phyloP scores from a whole-genome alignment of 306 rosid genomes.

The Lathyrus oleraceus region DNA sequence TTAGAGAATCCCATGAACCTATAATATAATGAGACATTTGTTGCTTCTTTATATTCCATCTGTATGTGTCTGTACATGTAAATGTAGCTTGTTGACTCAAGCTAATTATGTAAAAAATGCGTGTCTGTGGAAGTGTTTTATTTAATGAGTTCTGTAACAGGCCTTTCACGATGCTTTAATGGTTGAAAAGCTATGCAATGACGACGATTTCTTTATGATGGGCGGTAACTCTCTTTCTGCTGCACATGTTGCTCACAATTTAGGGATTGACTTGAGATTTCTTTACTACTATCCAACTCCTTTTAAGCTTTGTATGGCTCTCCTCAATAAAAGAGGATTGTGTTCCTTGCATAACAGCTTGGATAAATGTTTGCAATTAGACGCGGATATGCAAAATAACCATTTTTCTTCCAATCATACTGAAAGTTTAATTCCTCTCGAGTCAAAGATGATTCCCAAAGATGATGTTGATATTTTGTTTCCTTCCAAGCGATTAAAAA shows the following conservation, averaged over 20 bases:
- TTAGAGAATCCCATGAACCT: background rate
- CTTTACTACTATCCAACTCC: conserved; percentile 69
- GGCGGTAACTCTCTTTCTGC: conserved; percentile 92
- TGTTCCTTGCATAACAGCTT: conserved; percentile 40
- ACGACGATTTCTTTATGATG: conserved; percentile 76
- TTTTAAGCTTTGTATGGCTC: conserved; percentile 63
- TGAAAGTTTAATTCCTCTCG: conserved; percentile 40
- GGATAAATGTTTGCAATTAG: conserved; percentile 45
- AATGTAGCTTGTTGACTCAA: conserved; percentile 17
- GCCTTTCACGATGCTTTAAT: conserved; percentile 62
- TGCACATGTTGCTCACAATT: conserved; percentile 73
- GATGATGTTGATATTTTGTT: conserved; percentile 32
- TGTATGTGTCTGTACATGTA: conserved; percentile 13
- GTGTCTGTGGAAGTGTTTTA: conserved; percentile 14
- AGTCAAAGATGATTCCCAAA: conserved; percentile 39
- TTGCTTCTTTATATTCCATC: conserved; percentile 20
- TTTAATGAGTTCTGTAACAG: conserved; percentile 49
- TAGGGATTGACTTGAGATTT: conserved; percentile 79
- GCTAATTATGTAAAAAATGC: conserved; percentile 18
- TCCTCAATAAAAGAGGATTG: conserved; percentile 56
- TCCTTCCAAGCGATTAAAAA: conserved; percentile 58
- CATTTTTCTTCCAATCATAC: conserved; percentile 29
- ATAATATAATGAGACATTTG: conserved; percentile 10
- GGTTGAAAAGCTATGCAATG: conserved; percentile 62
- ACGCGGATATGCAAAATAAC: conserved; percentile 32